Percentiles rank a stretch among this genome's conserved stretches.
These are phyloP conservation scores for Nigrospora oryzae DNA, from an alignment of 2,329 filamentous ascomycete species.

Conservation along the genomic window DNA sequence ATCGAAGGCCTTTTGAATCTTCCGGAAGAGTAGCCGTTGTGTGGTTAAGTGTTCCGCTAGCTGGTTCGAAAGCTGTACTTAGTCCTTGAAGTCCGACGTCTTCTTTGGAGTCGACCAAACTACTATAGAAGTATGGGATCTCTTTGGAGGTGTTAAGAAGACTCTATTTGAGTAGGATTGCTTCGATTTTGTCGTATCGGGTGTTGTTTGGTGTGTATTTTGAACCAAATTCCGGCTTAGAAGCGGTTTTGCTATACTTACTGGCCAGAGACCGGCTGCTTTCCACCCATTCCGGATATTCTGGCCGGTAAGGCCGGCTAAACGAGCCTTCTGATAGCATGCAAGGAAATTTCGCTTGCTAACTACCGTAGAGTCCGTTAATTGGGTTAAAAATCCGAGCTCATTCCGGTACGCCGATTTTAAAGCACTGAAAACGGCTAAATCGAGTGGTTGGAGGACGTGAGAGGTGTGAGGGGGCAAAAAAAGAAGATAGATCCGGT, in stretches of 20 bases:
- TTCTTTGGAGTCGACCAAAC: no score
- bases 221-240: background rate
- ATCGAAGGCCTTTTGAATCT: no score
- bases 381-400: background rate
- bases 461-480: constrained; percentile 1
- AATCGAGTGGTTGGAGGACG: constrained; percentile 1
- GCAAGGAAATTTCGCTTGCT: constrained; percentile 1
- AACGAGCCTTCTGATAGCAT: background rate
- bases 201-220: background rate
- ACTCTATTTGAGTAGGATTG: background rate
- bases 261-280: constrained; percentile 1
- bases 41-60: no score
- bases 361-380: background rate
- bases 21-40: no score
- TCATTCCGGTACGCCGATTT: constrained; percentile 1
- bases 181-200: background rate
- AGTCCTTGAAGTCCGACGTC: no score
- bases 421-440: background rate
- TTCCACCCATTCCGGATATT: constrained; percentile 1
- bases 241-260: background rate
- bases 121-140: no score
- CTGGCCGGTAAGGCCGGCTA: background rate
- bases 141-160: no score
- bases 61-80: no score
- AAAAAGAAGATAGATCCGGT: background rate